Evolutionary conservation across 768 basidiomycete species (phyloP).

Genomic region (Rhodotorula sphaerocarpa): DNA sequence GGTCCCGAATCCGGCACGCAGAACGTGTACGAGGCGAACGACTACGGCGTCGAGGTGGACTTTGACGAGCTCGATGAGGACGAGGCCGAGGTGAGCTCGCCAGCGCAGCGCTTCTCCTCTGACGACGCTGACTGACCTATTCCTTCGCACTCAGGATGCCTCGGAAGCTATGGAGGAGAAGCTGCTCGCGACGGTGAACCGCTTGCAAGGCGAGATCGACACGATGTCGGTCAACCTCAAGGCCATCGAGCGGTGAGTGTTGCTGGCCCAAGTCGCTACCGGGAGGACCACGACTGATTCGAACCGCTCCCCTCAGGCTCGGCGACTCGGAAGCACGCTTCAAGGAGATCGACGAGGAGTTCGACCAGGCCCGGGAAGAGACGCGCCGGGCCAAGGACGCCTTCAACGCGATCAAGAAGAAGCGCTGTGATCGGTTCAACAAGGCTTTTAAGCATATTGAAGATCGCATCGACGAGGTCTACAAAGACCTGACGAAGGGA

Average conservation of each 20-base stretch:
- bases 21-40: constrained; percentile 59
- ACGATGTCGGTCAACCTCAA: constrained; percentile 95
- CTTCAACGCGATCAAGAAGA: constrained; percentile 75
- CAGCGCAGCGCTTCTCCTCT: too few species aligned
- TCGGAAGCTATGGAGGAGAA: constrained; percentile 59
- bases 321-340: constrained; percentile 59
- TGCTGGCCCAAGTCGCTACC: constrained; percentile 2
- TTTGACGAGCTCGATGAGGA: constrained; percentile 67
- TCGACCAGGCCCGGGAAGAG: constrained; percentile 81
- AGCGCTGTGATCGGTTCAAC: constrained; percentile 76
- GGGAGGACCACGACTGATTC: not conserved
- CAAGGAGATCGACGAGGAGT: constrained; percentile 80
- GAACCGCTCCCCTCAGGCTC: constrained; percentile 22
- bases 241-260: constrained; percentile 70
- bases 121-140: not conserved
- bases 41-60: constrained; percentile 84
- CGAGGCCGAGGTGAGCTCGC: constrained; percentile 55
- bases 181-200: constrained; percentile 64
- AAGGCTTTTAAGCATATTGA: constrained; percentile 94
- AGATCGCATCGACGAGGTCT: constrained; percentile 85
- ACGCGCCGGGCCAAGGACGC: constrained; percentile 83
- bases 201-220: constrained; percentile 71
- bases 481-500: constrained; percentile 95
- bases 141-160: constrained; percentile 49
- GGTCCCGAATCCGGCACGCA: constrained; percentile 77